Evolutionary conservation across 305 asterid species (phyloP).

Genomic region (Solanum hybrid): DNA sequence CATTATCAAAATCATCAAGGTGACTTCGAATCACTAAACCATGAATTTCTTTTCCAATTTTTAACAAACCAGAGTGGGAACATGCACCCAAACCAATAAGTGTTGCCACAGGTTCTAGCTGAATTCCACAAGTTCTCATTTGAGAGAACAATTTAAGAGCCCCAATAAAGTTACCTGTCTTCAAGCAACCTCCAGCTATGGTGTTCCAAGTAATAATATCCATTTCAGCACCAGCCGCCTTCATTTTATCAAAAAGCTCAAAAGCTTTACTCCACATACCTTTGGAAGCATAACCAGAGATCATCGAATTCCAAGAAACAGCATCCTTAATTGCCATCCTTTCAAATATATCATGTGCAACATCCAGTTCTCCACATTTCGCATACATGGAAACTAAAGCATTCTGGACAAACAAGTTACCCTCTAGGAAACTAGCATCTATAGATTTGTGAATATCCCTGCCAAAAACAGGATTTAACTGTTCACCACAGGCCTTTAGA

Average conservation of each 20-base stretch:
- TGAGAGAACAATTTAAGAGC: conserved; percentile 51
- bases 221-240: conserved; percentile 25
- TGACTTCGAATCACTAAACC: conserved; percentile 55
- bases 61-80: conserved; percentile 49
- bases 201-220: conserved; percentile 63
- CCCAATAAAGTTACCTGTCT: conserved; percentile 37
- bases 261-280: conserved; percentile 67
- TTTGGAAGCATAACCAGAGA: conserved; percentile 56
- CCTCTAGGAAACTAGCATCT: conserved; percentile 22
- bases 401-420: conserved; percentile 65
- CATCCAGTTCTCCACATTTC: conserved; percentile 59
- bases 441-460: conserved; percentile 52
- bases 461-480: conserved; percentile 45
- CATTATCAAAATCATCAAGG: conserved; percentile 37
- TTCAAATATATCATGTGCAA: conserved; percentile 52
- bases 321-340: conserved; percentile 50
- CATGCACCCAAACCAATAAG: conserved; percentile 67
- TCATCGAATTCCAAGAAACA: conserved; percentile 77
- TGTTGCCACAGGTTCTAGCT: conserved; percentile 61
- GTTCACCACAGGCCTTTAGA: conserved; percentile 83
- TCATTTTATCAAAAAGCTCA: conserved; percentile 54
- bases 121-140: conserved; percentile 31
- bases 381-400: conserved; percentile 76
- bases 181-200: conserved; percentile 64
- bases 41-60: conserved; percentile 62